Percentiles rank a stretch among this genome's conserved stretches.
These are phyloP conservation scores for Aureobasidium sp. DNA, from an alignment of 2,329 filamentous ascomycete species.

Conservation along the genomic window DNA sequence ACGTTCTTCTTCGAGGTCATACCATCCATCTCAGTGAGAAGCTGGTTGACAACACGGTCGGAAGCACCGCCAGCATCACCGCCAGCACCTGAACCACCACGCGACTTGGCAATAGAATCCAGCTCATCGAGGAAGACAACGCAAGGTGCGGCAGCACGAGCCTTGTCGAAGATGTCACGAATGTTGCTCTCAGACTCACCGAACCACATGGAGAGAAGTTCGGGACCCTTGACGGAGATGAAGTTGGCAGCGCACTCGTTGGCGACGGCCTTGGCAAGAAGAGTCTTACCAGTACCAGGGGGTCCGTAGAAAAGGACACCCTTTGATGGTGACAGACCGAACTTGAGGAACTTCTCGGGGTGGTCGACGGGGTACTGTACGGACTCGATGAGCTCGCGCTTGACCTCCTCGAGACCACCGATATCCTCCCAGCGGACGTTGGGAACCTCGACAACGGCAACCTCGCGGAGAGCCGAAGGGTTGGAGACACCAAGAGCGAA, in stretches of 20 bases:
- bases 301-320: slow-evolving; percentile 99
- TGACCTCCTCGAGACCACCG: slow-evolving; percentile 95
- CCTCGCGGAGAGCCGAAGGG: slow-evolving; percentile 95
- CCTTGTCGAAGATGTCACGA: slow-evolving; percentile 99
- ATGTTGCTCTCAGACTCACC: slow-evolving; percentile 99
- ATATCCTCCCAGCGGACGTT: slow-evolving; percentile 99
- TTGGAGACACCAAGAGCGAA: slow-evolving; percentile 97
- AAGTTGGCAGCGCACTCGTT: slow-evolving; percentile 99
- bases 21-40: slow-evolving; percentile 98
- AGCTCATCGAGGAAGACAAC: slow-evolving; percentile 98
- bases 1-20: slow-evolving; percentile 99
- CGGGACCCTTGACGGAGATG: slow-evolving; percentile 97
- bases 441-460: slow-evolving; percentile 97
- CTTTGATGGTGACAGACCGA: slow-evolving; percentile 92
- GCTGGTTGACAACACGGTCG: slow-evolving; percentile 99
- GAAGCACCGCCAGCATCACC: slow-evolving; percentile 97
- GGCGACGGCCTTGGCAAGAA: slow-evolving; percentile 98
- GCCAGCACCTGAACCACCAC: slow-evolving; percentile 90
- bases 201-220: slow-evolving; percentile 99
- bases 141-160: slow-evolving; percentile 92
- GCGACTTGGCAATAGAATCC: slow-evolving; percentile 98
- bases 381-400: slow-evolving; percentile 98
- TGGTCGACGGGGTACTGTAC: slow-evolving; percentile 99
- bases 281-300: slow-evolving; percentile 99
- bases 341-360: slow-evolving; percentile 99